These are phyloP conservation scores for Cyberlindnera veronae DNA, from an alignment of 805 yeast genomes.

Conservation along the genomic window DNA sequence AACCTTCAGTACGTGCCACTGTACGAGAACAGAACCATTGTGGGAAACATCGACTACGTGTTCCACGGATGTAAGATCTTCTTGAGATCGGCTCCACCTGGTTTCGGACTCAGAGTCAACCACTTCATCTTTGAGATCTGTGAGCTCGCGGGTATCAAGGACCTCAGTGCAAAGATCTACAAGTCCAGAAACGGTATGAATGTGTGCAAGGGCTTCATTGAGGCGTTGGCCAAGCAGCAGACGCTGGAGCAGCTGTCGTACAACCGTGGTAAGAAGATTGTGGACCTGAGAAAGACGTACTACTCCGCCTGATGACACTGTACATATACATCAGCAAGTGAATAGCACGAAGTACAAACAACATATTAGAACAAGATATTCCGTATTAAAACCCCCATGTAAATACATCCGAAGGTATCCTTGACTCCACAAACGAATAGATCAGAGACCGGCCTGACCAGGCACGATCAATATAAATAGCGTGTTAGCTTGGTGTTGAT, in stretches of 20 bases:
- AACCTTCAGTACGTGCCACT: constrained; percentile 79
- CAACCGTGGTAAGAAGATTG: constrained; percentile 91
- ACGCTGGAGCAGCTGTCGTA: constrained; percentile 84
- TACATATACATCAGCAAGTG: too few species aligned
- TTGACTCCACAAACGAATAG: too few species aligned
- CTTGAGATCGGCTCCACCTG: constrained; percentile 85
- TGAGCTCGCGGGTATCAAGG: constrained; percentile 90
- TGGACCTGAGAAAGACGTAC: constrained; percentile 87
- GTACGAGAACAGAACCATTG: constrained; percentile 86
- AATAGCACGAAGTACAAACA: too few species aligned
- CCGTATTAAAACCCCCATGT: too few species aligned
- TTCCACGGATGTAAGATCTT: constrained; percentile 83
- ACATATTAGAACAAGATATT: too few species aligned
- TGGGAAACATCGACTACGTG: constrained; percentile 77
- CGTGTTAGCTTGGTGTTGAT: too few species aligned
- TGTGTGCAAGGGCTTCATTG: constrained; percentile 84
- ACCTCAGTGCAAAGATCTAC: constrained; percentile 86
- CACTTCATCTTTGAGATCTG: constrained; percentile 88
- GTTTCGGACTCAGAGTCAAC: constrained; percentile 90
- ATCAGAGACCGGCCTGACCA: too few species aligned
- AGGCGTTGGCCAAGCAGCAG: constrained; percentile 77
- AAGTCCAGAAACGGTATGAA: constrained; percentile 94
- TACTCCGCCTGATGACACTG: constrained; percentile 46
- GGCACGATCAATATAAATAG: too few species aligned
- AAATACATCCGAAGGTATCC: too few species aligned